Base-by-base conservation (phyloP, 2,329 filamentous ascomycete species). In the Aspergillus nomiae region DNA sequence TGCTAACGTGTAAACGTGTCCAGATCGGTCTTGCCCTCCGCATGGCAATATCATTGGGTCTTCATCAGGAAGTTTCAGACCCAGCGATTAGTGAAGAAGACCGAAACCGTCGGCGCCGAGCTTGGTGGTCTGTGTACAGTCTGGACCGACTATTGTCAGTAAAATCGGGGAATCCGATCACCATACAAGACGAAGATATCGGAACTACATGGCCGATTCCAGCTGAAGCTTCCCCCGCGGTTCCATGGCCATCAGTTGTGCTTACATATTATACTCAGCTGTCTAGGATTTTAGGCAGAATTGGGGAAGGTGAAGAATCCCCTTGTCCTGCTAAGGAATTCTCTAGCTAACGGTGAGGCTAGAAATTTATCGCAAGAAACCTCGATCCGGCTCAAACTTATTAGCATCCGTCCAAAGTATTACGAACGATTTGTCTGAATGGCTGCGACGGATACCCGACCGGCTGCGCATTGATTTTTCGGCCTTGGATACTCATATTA, bases 61-160 rank as follows among this genome's bases (percentile, higher is more conserved):
- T 87, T n/a, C 84, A 86, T 64, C 83, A 86, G 62, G 85, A 86
- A 63, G 79, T 83, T 0, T 75, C 75, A 0, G 73, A 80, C 30
- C 69, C 74, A 12, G 62, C 67, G 2, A 73, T 84, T 6, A 78
- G 79, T 60, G 77, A 80, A 19, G 73, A 73, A 1, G 77, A 78
- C 12, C 76, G 80, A 41, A 84, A 86, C 63, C 82, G 82, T 61
- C 78, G 84, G 10, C 79, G 85, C 9, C 78, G 84, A 9, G 78
- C 84, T 4, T 86, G 84, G 84, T 86, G 84, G 84, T 85, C 82
- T 36, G 80, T 86, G 1, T 86, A 86, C 68, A 85, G 83, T 65
- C 74, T 86, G 43, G 84, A 86, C 69, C 76, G 83, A 16, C 81
- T 86, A 32, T 73, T 86, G 1, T 83, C 81, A 3, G 82, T 84